phyloP scores from a whole-genome alignment of 345 rosid genomes.

The Populus davidiana region DNA sequence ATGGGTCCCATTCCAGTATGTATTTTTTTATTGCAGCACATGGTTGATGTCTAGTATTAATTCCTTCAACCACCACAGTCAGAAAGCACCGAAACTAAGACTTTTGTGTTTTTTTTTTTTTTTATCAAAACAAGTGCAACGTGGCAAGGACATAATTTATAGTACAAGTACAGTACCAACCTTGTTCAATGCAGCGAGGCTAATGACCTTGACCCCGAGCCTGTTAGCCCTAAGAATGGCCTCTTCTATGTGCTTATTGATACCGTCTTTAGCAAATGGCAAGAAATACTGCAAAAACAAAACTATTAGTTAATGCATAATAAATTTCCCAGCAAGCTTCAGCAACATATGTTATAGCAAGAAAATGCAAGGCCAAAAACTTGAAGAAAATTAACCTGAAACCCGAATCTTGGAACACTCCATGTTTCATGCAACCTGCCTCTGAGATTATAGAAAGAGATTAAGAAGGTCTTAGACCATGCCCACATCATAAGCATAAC shows the following conservation, averaged over 20 bases:
- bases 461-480: slow-evolving; percentile 61
- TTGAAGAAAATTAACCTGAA: slow-evolving; percentile 50
- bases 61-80: slow-evolving; percentile 28
- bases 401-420: slow-evolving; percentile 84
- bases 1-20: background rate
- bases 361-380: background rate
- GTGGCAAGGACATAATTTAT: background rate
- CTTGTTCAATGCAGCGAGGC: slow-evolving; percentile 96
- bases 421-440: slow-evolving; percentile 70
- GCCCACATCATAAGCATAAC: slow-evolving; percentile 68
- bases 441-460: slow-evolving; percentile 60
- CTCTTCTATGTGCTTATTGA: slow-evolving; percentile 70
- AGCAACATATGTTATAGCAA: background rate
- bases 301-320: background rate
- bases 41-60: slow-evolving; percentile 13
- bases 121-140: background rate
- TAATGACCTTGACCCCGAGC: slow-evolving; percentile 83
- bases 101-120: background rate
- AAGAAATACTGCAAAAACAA: slow-evolving; percentile 72
- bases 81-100: background rate
- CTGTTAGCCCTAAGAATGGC: slow-evolving; percentile 80
- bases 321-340: background rate
- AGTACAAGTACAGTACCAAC: slow-evolving; percentile 21
- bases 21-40: slow-evolving; percentile 2
- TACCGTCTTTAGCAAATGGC: slow-evolving; percentile 85